Evolutionary conservation across 148 eudicot genomes (phyloP).

Genomic region (Amaranthus hypochondriacus): DNA sequence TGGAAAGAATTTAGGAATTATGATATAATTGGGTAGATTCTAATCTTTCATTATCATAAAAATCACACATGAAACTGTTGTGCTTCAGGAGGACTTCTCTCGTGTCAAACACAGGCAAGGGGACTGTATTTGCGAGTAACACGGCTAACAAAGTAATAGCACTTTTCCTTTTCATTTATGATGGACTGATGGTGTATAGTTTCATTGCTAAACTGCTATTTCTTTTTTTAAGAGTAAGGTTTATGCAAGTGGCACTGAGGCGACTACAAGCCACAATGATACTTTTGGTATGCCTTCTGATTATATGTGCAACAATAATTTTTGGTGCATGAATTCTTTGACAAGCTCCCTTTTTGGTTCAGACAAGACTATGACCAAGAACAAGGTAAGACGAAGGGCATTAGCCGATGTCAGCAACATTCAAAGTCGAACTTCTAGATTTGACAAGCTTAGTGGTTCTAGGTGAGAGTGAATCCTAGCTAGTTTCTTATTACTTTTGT

Average conservation of each 20-base stretch:
- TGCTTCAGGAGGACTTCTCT: conserved; percentile 20
- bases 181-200: not conserved
- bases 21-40: not conserved
- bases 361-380: conserved; percentile 32
- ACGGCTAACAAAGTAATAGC: conserved; percentile 11
- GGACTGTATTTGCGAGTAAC: not conserved
- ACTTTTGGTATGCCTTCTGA: conserved; percentile 20
- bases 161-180: not conserved
- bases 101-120: conserved; percentile 12
- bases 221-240: conserved; percentile 5
- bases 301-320: not conserved
- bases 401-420: conserved; percentile 75
- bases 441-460: conserved; percentile 30
- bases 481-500: not conserved
- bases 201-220: not conserved
- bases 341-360: conserved; percentile 3
- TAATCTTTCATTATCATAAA: not conserved
- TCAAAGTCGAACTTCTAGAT: conserved; percentile 25
- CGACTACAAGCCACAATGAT: conserved; percentile 5
- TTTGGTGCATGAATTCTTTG: conserved; percentile 9
- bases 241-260: conserved; percentile 8
- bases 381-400: conserved; percentile 48
- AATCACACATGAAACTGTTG: not conserved
- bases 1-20: not conserved
- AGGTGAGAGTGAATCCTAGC: conserved; percentile 32